Base-by-base conservation (phyloP, 805 yeast species). In the Peterozyma toletana region DNA sequence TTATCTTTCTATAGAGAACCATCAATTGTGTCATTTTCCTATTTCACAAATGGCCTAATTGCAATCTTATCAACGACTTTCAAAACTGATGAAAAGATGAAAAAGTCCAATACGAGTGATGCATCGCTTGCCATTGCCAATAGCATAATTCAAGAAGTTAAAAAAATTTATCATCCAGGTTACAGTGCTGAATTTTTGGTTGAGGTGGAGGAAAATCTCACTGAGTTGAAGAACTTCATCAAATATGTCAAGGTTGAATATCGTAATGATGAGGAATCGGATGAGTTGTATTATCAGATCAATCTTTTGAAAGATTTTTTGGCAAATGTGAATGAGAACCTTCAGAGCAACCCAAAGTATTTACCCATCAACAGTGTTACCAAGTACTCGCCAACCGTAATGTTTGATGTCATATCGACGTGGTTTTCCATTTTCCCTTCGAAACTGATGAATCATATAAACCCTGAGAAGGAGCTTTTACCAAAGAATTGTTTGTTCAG, bases 361-460 rank as follows among this genome's bases (percentile, higher is more conserved):
- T 11, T 6, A 31, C 37, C n/a, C 7, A 15, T 30, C 16, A 35
- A 41, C 27, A n/a, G 21, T 16, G 30, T 41, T 30, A 35, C 36
- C 14, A 41, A 34, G 9, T 41, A 41, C n/a, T 14, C 31, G 4
- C 40, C 40, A 15, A 17, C 30, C 5, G 37, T 37, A 9, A 37
- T 41, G 44, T 41, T 37, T 37, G 21, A 33, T 5, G 18, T 41
- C 11, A 9, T 41, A 15, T 16, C 31, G 7, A 29, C 16, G 13
- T 41, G 44, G 44, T 41, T 37, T 16, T 18, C 33, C 11, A 41
- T 41, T 9, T 9, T 41, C 10, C 44, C 44, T 5, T 17, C 35
- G 3, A 33, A 37, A 3, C n/a, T 37, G 18, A n/a, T 37, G 13
- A 41, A 37, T 31, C 30, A 5, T 11, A 21, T 21, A 21, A 21